These are phyloP conservation scores for Dactylella cylindrospora DNA, from an alignment of 2,329 filamentous ascomycete genomes.

Conservation along the genomic window DNA sequence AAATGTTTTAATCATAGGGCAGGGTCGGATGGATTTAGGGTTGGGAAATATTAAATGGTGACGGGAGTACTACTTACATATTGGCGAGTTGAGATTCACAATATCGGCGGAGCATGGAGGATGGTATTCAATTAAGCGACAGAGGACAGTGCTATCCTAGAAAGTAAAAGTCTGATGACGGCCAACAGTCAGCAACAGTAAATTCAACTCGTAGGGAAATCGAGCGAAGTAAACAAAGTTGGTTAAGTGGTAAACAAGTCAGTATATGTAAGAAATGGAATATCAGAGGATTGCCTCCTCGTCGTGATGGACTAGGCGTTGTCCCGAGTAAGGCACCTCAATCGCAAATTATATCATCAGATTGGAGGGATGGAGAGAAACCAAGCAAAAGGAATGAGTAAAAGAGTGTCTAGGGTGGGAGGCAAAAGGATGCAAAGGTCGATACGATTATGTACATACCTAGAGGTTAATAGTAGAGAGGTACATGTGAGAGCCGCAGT, in stretches of 20 bases:
- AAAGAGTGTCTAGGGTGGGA: no score
- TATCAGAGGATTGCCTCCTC: slow-evolving; percentile 71
- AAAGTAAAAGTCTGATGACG: no score
- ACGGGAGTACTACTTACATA: background rate
- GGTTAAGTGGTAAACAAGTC: slow-evolving; percentile 56
- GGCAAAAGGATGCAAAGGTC: slow-evolving; percentile 45
- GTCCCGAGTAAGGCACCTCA: slow-evolving; percentile 78
- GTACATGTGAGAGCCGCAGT: no score
- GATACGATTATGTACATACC: slow-evolving; percentile 46
- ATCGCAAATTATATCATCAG: slow-evolving; percentile 99
- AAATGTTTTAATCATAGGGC: slow-evolving; percentile 66
- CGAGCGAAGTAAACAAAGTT: slow-evolving; percentile 48
- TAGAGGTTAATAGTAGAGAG: slow-evolving; percentile 34
- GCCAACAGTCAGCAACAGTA: no score
- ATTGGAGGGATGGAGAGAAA: slow-evolving; percentile 48
- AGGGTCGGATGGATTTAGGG: slow-evolving; percentile 7
- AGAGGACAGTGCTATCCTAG: no score
- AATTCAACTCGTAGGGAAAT: background rate
- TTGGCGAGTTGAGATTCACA: background rate
- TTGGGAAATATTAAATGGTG: background rate
- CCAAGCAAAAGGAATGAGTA: no score
- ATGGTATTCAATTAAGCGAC: no score
- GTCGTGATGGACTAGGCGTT: slow-evolving; percentile 90
- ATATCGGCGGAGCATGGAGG: background rate
- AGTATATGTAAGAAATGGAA: slow-evolving; percentile 99